phyloP scores from a whole-genome alignment of 2,329 filamentous ascomycete species.

The Ophiostoma piceae region DNA sequence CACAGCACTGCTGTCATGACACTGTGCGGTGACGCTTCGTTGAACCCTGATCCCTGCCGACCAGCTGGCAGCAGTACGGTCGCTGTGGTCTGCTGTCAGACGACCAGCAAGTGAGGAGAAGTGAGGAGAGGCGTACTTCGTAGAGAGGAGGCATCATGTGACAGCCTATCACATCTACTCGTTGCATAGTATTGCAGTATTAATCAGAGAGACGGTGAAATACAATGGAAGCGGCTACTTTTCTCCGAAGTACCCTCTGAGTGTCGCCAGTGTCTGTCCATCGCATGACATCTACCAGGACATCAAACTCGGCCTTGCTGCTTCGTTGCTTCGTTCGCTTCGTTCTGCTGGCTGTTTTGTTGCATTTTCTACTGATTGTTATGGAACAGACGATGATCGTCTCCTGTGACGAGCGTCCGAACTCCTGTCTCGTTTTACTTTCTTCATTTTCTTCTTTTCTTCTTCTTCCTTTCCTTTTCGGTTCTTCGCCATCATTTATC shows the following conservation, averaged over 20 bases:
- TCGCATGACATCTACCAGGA: not conserved
- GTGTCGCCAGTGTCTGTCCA: not conserved
- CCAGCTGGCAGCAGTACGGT: not conserved
- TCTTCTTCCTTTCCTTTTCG: not conserved
- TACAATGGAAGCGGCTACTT: not conserved
- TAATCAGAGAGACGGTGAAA: not conserved
- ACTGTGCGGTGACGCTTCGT: not conserved
- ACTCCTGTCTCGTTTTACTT: not conserved
- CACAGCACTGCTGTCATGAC: not conserved
- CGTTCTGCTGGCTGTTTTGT: not conserved
- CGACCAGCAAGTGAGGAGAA: not conserved
- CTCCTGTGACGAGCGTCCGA: not conserved
- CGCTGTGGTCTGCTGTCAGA: not conserved
- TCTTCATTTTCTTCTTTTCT: not conserved
- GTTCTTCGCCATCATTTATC: not conserved
- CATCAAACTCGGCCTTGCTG: slow-evolving; percentile 4
- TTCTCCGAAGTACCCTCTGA: not conserved
- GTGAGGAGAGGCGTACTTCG: not conserved
- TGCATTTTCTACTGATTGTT: too few species aligned
- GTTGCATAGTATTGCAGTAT: too few species aligned
- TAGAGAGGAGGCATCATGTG: not conserved
- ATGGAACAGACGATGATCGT: not conserved
- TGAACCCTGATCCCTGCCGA: slow-evolving; percentile 5
- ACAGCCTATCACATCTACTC: not conserved
- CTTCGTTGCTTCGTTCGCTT: not conserved